These are phyloP conservation scores for Albatrellus ellisii DNA, from an alignment of 768 basidiomycete species.

Conservation along the genomic window DNA sequence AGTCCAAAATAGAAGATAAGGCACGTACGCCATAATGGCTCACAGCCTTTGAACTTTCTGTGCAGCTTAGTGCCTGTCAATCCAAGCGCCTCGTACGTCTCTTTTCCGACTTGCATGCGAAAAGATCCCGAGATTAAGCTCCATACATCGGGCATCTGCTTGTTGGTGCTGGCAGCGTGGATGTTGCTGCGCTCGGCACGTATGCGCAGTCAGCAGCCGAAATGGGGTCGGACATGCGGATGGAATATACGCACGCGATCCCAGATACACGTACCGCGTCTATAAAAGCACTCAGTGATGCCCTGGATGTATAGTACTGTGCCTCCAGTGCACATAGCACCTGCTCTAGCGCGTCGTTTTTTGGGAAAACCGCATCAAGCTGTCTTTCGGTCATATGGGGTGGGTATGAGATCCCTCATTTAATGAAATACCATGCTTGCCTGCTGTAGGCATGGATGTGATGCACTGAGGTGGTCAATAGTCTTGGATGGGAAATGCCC, in stretches of 20 bases:
- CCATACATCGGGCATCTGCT: slow-evolving; percentile 38
- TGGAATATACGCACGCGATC: slow-evolving; percentile 16
- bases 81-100: slow-evolving; percentile 48
- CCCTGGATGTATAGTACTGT: slow-evolving; percentile 31
- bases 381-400: slow-evolving; percentile 16
- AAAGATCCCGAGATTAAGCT: slow-evolving; percentile 48
- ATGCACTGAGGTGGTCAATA: slow-evolving; percentile 2
- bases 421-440: slow-evolving; percentile 3
- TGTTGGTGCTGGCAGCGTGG: slow-evolving; percentile 18
- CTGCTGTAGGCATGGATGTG: slow-evolving; percentile 12
- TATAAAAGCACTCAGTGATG: slow-evolving; percentile 31
- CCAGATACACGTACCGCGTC: slow-evolving; percentile 16
- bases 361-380: slow-evolving; percentile 53
- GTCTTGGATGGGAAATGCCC: slow-evolving; percentile 9
- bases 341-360: slow-evolving; percentile 24
- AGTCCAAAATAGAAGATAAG: neutral
- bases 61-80: slow-evolving; percentile 37
- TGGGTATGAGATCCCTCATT: neutral
- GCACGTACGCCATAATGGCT: slow-evolving; percentile 30
- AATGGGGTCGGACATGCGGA: neutral
- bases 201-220: no score
- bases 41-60: slow-evolving; percentile 30
- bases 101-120: slow-evolving; percentile 40
- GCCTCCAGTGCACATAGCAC: slow-evolving; percentile 29
- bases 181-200: slow-evolving; percentile 1